Percentiles rank a stretch among this genome's conserved stretches.
phyloP scores from a whole-genome alignment of 768 basidiomycete genomes.

The Pleurotus ostreatus region DNA sequence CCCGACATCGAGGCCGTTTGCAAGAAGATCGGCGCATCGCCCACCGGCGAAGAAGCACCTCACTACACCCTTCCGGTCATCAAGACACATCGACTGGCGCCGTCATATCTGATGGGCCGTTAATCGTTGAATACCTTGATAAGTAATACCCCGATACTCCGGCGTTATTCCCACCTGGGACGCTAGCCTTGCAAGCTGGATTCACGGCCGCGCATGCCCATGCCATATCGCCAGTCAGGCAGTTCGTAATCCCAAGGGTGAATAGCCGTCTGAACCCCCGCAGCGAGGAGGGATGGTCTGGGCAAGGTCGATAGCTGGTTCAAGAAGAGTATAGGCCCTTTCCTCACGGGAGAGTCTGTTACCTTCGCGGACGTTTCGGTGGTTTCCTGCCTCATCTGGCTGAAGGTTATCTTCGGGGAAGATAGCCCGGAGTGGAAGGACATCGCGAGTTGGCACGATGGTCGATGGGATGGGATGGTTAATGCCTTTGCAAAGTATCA shows the following conservation, averaged over 20 bases:
- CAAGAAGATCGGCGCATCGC: slow-evolving; percentile 25
- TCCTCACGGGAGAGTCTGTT: not conserved
- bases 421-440: slow-evolving; percentile 4
- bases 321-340: not conserved
- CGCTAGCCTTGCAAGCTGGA: not conserved
- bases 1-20: slow-evolving; percentile 33
- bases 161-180: not conserved
- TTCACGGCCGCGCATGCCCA: too few species aligned
- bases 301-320: not conserved
- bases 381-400: not conserved
- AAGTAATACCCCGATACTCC: slow-evolving; percentile 28
- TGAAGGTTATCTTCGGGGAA: not conserved
- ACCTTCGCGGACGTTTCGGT: not conserved
- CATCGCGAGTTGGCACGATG: not conserved
- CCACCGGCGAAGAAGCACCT: slow-evolving; percentile 19
- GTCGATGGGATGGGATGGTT: not conserved
- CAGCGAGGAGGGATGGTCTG: not conserved
- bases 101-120: slow-evolving; percentile 28
- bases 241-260: not conserved
- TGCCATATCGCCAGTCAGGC: not conserved
- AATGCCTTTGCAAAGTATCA: not conserved
- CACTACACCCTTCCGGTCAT: slow-evolving; percentile 36
- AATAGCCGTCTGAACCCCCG: not conserved
- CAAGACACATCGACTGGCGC: slow-evolving; percentile 32
- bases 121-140: slow-evolving; percentile 40